Conservation (phyloP, 306 rosid species). For the Acacia confusa region DNA sequence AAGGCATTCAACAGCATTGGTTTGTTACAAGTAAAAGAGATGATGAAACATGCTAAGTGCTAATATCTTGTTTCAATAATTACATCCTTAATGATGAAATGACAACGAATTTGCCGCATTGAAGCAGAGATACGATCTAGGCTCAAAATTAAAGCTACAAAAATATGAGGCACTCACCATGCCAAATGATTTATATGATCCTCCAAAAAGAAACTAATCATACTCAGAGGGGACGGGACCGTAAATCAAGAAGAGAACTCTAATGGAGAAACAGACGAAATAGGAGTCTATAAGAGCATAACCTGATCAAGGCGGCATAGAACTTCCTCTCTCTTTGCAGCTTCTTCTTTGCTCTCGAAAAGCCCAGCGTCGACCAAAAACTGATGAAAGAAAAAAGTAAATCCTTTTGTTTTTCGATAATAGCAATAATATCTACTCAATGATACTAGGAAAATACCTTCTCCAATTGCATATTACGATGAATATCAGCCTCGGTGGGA, state of each 20-base stretch:
- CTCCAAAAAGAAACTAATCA: not conserved
- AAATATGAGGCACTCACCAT: not conserved
- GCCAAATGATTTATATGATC: not conserved
- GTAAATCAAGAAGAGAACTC: not conserved
- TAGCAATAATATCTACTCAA: not conserved
- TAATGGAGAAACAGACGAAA: not conserved
- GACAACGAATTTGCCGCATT: not conserved
- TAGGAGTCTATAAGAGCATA: not conserved
- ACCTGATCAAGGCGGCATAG: conserved; percentile 78
- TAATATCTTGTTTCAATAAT: not conserved
- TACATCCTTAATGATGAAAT: not conserved
- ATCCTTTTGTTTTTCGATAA: not conserved
- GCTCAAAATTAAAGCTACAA: not conserved
- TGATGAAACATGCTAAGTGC: too few relatives aligned
- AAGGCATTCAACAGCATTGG: not conserved
- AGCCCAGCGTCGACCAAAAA: conserved; percentile 79
- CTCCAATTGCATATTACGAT: conserved; percentile 69
- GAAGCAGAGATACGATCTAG: not conserved
- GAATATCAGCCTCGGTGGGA: conserved; percentile 70
- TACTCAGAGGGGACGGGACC: not conserved
- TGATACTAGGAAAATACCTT: conserved; percentile 42
- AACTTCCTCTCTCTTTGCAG: conserved; percentile 69
- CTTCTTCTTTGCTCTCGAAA: conserved; percentile 71
- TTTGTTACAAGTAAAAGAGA: not conserved
- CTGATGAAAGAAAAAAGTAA: conserved; percentile 34